Evolutionary conservation across 2,329 filamentous ascomycete species (phyloP), one percentile per base, ranked within the genome.

Genomic region (Coleophoma cylindrospora): DNA sequence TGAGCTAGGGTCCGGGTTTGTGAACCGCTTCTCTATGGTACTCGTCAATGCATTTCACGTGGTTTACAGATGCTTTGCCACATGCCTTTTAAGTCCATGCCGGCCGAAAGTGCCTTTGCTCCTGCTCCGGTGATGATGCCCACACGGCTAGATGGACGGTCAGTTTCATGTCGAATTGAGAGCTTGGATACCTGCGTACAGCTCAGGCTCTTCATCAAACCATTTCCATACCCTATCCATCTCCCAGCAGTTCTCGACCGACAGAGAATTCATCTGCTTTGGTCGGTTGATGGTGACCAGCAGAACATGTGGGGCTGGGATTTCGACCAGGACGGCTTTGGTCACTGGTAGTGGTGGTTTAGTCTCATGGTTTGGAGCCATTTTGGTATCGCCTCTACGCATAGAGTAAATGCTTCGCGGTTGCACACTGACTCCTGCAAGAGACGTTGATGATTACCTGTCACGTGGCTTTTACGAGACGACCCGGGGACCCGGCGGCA

Each of bases 221-320:
- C 76, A 80, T 38, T 70, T 69, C 57, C 76, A 76, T 0, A 80
- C 64, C 3, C 64, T 59, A 34, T 74, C 70, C 59, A 74, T 70
- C 56, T 79, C 76, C 62, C 67, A 72, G 59, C 76, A 74, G 0
- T 71, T 66, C n/a, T 61, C 61, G 48, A 62, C 66, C 27, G 69
- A 64, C 44, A 75, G 63, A 4, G 68, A 69, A 58, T 80, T 79
- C 69, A 76, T 72, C 48, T 68, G 65, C 45, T 63, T 64, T 43
- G 73, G 68, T n/a, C 74, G 71, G 54, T 77, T 74, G 54, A 80
- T 77, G 44, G 74, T 77, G 27, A 80, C 71, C 49, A 77, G 71
- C 10, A 80, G 66, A 47, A 78, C 70, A 53, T 70, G 64, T 1
- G 70, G 68, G 15, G 68, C 66, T 1, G 76, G 76, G 53, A 74